phyloP scores from a whole-genome alignment of 768 basidiomycete genomes.

The Mycena amicta region DNA sequence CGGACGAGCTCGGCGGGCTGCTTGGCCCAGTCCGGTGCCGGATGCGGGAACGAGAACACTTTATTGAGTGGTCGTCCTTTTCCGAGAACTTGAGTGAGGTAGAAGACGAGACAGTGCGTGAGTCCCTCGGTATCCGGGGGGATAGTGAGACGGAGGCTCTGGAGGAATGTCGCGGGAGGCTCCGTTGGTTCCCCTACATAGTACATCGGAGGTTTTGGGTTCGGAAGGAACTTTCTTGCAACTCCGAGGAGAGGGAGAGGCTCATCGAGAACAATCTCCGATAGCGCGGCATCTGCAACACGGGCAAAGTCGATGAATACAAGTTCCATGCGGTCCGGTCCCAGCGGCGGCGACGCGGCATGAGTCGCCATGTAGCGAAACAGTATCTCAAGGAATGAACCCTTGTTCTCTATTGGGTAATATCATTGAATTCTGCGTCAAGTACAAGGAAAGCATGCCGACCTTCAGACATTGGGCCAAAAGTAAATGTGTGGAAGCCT shows the following conservation, averaged over 20 bases:
- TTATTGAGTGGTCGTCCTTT: not conserved
- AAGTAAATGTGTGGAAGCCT: not conserved
- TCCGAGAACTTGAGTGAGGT: not conserved
- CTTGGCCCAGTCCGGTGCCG: slow-evolving; percentile 1
- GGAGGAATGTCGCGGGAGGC: not conserved
- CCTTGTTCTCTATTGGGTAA: not conserved
- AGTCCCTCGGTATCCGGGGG: not conserved
- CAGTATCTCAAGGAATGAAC: not conserved
- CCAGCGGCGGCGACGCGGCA: not conserved
- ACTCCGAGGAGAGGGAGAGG: not conserved
- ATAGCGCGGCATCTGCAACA: not conserved
- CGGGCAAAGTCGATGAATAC: not conserved
- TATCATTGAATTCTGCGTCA: not conserved
- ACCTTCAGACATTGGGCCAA: not conserved
- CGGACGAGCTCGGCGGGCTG: slow-evolving; percentile 5
- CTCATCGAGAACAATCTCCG: not conserved
- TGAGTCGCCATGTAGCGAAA: not conserved
- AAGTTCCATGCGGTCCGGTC: not conserved
- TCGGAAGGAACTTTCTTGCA: not conserved
- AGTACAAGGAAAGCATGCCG: not conserved
- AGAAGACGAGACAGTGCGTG: not conserved
- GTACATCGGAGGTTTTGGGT: not conserved
- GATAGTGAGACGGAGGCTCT: not conserved
- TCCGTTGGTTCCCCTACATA: not conserved
- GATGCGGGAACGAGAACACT: slow-evolving; percentile 4